Evolutionary conservation across 352 stramenopile genomes (phyloP), one percentile per base, ranked within the genome.

Genomic region (Phytophthora tentaculata): DNA sequence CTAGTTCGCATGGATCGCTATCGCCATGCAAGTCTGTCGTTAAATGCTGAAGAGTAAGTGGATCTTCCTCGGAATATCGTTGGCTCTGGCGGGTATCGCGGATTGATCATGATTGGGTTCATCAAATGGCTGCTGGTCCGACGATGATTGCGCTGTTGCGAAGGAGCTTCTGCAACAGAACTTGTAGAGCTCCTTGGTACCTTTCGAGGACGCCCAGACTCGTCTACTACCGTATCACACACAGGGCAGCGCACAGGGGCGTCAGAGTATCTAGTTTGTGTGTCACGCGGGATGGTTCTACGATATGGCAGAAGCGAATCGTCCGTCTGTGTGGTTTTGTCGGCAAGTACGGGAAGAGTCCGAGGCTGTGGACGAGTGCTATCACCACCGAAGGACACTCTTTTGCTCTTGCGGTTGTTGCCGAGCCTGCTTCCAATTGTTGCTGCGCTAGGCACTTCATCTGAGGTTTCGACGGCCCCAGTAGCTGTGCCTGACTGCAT

Each of bases 41-140:
- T 67, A 49, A 81, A 86, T 24, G 73, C 67, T 3, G 61, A 74
- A 0, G 63, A 64, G 62, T 89, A 86, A 9, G 71, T 73, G 13
- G 83, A 81, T 56, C 74, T 78, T 17, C 59, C 68, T 22, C 66
- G 72, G 39, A 85, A 90, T 17, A 48, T 49, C n/a, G 51, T 59
- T 20, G 80, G 73, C 35, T 85, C 78, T 2, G 76, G 72, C 10
- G 72, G 80, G 59, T 85, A 88, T 13, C 80, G 64, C 50, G 70
- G 68, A 20, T 89, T 86, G 26, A 73, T 54, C 50, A 89, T 65
- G 28, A 89, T 83, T 8, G 80, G 80, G 50, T 89, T 90, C 12
- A 48, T 64, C 16, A 77, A 29, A 28, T 73, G 64, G 50, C 61
- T 52, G 57, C 39, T 66, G 3, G 53, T 62, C 10, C 64, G 69